Evolutionary conservation across 2,329 filamentous ascomycete species (phyloP).

Genomic region (Fusarium verticillioides): DNA sequence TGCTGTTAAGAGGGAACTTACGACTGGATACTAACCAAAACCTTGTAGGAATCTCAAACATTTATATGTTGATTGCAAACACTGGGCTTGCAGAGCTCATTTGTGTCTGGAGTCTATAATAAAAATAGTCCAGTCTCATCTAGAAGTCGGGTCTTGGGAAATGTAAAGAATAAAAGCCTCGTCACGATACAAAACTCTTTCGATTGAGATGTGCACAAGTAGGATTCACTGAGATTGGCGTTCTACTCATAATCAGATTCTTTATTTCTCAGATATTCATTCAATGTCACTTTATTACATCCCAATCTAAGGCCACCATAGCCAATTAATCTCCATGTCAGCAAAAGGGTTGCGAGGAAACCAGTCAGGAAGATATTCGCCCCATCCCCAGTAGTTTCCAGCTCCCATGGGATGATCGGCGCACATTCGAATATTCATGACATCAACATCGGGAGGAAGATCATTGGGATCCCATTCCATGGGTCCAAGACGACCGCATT

Average conservation of each 20-base stretch:
- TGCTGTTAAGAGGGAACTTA: conserved; percentile 33
- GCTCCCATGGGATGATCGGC: conserved; percentile 21
- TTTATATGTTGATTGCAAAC: accelerated
- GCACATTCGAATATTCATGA: conserved; percentile 14
- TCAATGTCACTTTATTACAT: not conserved
- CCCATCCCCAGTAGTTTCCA: conserved; percentile 31
- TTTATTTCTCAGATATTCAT: too few species aligned
- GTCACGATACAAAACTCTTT: not conserved
- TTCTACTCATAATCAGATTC: not conserved
- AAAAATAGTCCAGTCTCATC: not conserved
- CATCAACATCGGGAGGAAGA: conserved; percentile 7
- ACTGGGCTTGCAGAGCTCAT: too few species aligned
- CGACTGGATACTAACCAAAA: conserved; percentile 20
- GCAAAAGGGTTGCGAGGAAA: conserved; percentile 24
- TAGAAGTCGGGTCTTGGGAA: not conserved
- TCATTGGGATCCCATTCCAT: conserved; percentile 30
- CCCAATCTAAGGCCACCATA: not conserved
- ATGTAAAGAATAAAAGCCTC: not conserved
- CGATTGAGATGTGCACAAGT: not conserved
- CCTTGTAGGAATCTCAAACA: too few species aligned
- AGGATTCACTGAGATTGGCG: not conserved
- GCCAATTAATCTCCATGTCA: not conserved
- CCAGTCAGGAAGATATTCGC: conserved; percentile 25
- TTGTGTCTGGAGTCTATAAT: not conserved
- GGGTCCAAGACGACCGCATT: conserved; percentile 22